Evolutionary conservation across 495 filamentous ascomycete species (phyloP).

Genomic region (Staphylotrichum tortipilum): DNA sequence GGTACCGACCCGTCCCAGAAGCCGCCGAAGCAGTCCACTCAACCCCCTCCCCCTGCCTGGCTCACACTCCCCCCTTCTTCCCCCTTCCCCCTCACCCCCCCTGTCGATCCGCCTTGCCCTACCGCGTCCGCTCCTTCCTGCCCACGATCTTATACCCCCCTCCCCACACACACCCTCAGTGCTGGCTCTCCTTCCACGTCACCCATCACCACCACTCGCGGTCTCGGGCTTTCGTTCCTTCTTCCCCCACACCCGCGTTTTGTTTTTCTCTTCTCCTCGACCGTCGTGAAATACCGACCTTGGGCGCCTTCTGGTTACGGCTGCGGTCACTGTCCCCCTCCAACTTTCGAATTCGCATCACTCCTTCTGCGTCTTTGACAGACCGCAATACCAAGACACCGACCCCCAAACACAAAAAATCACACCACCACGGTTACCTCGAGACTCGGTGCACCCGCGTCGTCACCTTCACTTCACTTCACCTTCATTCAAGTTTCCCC

Average conservation of each 20-base stretch:
- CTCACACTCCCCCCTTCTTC: no score
- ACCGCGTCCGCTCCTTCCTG: background rate
- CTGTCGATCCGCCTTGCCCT: background rate
- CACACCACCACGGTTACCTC: no score
- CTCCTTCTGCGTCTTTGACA: slow-evolving; percentile 34
- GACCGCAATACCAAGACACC: slow-evolving; percentile 18
- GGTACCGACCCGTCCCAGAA: background rate
- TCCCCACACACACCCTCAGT: no score
- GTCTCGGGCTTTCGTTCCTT: slow-evolving; percentile 20
- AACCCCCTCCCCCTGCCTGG: no score
- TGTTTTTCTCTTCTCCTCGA: slow-evolving; percentile 21
- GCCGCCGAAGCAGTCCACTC: no score
- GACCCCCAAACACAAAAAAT: background rate
- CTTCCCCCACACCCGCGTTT: background rate
- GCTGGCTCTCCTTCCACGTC: slow-evolving; percentile 10
- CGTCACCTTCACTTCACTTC: background rate
- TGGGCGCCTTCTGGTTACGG: slow-evolving; percentile 8
- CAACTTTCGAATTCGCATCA: slow-evolving; percentile 23
- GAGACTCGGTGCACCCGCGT: no score
- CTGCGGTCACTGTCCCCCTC: slow-evolving; percentile 11
- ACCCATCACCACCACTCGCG: no score
- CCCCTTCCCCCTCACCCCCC: no score
- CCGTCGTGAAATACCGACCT: slow-evolving; percentile 19
- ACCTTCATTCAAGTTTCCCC: slow-evolving; percentile 12
- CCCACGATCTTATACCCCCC: background rate